Evolutionary conservation across 352 stramenopile genomes (phyloP), one percentile per base, ranked within the genome.

Genomic region (Detonula confervacea): DNA sequence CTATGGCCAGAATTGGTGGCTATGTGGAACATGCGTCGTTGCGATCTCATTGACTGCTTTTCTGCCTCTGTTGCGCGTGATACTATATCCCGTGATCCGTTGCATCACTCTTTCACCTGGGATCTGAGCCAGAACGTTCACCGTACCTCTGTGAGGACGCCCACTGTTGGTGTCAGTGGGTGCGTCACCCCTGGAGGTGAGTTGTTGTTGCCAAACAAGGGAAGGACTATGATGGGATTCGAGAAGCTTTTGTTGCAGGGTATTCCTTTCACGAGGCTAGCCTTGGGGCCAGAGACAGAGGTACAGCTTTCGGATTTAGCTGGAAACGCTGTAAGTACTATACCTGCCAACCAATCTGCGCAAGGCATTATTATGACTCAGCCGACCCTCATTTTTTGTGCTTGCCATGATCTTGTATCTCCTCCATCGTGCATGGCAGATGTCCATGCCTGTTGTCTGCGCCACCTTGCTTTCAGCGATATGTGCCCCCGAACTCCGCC

Each of bases 281-380:
- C 74, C 25, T 64, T 94, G 3, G 86, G 81, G 8, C 80, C 83
- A 42, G 88, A 94, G 85, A 87, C 82, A 1, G 90, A 95, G 69
- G 88, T 93, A 7, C 83, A 95, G 49, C 57, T 95, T 22, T 80
- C 71, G 16, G 87, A 92, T 79, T 61, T 95, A 22, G 88, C 90
- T 1, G 90, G 90, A 5, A 95, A 95, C 75, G 90, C 90, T 18
- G 73, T 81, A 56, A 81, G 73, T 75, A 68, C n/a, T 29, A 69
- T 49, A 20, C 12, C 24, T 64, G 55, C 29, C 33, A 30, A 65
- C 35, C 35, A 2, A 51, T 22, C 35, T 62, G 16, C 27, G 3
- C 27, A 1, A 47, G 12, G 59, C 61, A 27, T 0, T 6, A 62
- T 37, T 52, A 66, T 61, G 22, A 12, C 68, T 65, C 33, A 64